Conservation (phyloP, 2,329 filamentous ascomycete species). For the Orbilia ellipsospora region DNA sequence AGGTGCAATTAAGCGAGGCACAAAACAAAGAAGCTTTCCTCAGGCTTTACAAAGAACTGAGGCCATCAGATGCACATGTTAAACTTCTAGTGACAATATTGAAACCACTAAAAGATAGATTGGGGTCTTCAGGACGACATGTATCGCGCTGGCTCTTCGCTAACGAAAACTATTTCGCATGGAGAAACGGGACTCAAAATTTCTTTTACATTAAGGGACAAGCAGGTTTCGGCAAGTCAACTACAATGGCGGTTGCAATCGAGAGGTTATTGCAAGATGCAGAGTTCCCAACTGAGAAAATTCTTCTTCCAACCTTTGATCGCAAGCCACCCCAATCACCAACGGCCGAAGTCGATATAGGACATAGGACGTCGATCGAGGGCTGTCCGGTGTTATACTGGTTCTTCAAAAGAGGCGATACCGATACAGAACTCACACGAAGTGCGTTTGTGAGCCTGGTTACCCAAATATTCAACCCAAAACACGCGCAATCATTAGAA, state of each 20-base stretch:
- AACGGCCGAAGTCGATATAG: not conserved
- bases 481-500: not conserved
- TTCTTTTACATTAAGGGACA: conserved; percentile 39
- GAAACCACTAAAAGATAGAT: conserved; percentile 16
- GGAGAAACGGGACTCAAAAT: conserved; percentile 2
- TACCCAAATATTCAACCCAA: conserved; percentile 7
- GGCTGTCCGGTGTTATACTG: conserved; percentile 21
- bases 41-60: conserved; percentile 7
- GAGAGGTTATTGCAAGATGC: conserved; percentile 5
- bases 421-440: not conserved
- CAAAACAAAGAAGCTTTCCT: conserved; percentile 2
- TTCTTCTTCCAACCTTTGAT: not conserved
- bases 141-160: conserved; percentile 36
- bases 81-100: conserved; percentile 5
- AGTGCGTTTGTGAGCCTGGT: not conserved
- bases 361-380: not conserved
- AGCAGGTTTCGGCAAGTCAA: conserved; percentile 39
- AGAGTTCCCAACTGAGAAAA: not conserved
- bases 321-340: not conserved
- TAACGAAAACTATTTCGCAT: conserved; percentile 24
- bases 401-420: conserved; percentile 34
- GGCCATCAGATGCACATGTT: conserved; percentile 13
- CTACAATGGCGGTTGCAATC: conserved; percentile 32
- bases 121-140: conserved; percentile 8
- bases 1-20: not conserved